phyloP scores from a whole-genome alignment of 2,329 filamentous ascomycete species.

The Helotiales sp. region DNA sequence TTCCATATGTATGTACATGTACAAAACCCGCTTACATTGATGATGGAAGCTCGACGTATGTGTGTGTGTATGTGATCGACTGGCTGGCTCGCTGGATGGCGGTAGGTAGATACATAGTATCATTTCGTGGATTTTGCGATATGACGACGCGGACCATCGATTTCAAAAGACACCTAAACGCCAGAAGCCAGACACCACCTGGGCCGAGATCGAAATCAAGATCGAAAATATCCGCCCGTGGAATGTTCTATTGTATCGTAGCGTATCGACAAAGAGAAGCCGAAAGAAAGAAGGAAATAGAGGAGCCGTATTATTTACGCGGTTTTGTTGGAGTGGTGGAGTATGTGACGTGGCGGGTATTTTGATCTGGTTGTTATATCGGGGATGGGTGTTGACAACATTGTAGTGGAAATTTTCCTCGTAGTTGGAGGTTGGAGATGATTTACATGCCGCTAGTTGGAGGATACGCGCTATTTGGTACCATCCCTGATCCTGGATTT shows the following conservation, averaged over 20 bases:
- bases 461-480: constrained; percentile 61
- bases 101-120: background rate
- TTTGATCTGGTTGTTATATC: background rate
- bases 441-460: constrained; percentile 32
- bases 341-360: background rate
- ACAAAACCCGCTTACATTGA: background rate
- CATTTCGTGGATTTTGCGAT: background rate
- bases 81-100: background rate
- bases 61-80: background rate
- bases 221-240: background rate
- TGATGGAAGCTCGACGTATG: background rate
- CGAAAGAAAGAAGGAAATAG: background rate
- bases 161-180: background rate
- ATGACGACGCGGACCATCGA: background rate
- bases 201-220: background rate
- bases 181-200: background rate
- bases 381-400: constrained; percentile 25
- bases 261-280: background rate
- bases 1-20: constrained; percentile 14
- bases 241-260: background rate
- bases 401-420: constrained; percentile 24
- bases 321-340: background rate
- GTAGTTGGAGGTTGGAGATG: background rate
- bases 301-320: constrained; percentile 37
- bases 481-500: constrained; percentile 50